Base-by-base conservation (phyloP, 352 stramenopile species). In the Globisporangium parvum region DNA sequence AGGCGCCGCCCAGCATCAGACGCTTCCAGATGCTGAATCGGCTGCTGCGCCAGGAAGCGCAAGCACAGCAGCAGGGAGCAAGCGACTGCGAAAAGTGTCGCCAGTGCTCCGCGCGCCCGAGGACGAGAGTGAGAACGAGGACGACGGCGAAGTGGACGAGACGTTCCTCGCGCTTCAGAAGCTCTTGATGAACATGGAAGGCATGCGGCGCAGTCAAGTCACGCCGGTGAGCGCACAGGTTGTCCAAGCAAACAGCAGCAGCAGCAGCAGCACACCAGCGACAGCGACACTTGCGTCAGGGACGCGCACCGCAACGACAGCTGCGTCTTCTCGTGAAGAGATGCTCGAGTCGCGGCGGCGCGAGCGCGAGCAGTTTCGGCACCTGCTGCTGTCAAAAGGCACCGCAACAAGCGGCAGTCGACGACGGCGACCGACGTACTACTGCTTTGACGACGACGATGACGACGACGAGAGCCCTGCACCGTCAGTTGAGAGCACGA, bases 151-250 rank as follows among this genome's bases (percentile, higher is more conserved):
- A 42, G 70, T 87, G 31, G 81, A 91, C 58, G 81, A 91, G 63
- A 91, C 81, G 40, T 91, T 91, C 51, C 14, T 91, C 45, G 78
- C 81, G 20, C 71, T 91, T 14, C 81, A 91, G 55, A 86, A 84
- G 57, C 64, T 91, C 47, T 67, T 91, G 17, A 80, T 75, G 55
- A 67, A 75, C 35, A 77, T 91, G 23, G 85, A 87, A 54, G 69
- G 65, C 46, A 74, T 53, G 23, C 71, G 61, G 18, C 49, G 66
- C 46, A 64, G 47, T 18, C 62, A 66, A 59, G 46, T 57, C 20
- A n/a, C 44, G 49, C 53, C 60, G 55, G 63, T 56, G 39, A 59
- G 39, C 33, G 15, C 48, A 10, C 49, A 53, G 31, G 35, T 60
- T 23, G 48, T 60, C 21, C 54, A 60, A 21, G 23, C 54, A 17